phyloP scores from a whole-genome alignment of 192 early-diverging fungal genomes.

The Coemansia reversa region DNA sequence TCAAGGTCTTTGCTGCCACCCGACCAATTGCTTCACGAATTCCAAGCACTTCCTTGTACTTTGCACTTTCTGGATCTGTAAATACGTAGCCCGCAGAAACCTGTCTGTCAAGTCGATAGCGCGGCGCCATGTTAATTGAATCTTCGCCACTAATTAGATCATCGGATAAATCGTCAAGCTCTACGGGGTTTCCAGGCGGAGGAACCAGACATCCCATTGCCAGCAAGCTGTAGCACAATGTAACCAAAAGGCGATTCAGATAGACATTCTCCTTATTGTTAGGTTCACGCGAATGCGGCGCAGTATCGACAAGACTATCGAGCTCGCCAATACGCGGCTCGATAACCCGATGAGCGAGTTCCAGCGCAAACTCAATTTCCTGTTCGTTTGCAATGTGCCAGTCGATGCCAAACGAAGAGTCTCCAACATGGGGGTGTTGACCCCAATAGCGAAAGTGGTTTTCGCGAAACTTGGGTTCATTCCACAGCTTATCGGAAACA shows the following conservation, averaged over 20 bases:
- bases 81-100: constrained; percentile 72
- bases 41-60: constrained; percentile 47
- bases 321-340: constrained; percentile 38
- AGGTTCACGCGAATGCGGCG: constrained; percentile 9
- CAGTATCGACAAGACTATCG: constrained; percentile 15
- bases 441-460: constrained; percentile 81
- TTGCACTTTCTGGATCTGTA: constrained; percentile 54
- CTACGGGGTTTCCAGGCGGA: constrained; percentile 21
- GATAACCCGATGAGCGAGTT: constrained; percentile 60
- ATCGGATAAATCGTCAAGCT: constrained; percentile 11
- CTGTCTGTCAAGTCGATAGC: constrained; percentile 26
- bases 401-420: constrained; percentile 53
- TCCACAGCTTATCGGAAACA: constrained; percentile 34
- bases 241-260: constrained; percentile 27
- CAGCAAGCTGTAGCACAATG: constrained; percentile 23
- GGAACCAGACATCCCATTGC: constrained; percentile 32
- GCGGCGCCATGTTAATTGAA: constrained; percentile 31
- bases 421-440: constrained; percentile 50
- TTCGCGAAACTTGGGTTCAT: constrained; percentile 57
- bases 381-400: constrained; percentile 77
- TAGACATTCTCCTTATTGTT: constrained; percentile 34
- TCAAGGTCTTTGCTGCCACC: constrained; percentile 56
- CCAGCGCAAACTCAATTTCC: constrained; percentile 68
- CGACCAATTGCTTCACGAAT: constrained; percentile 59
- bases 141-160: constrained; percentile 23